phyloP scores from a whole-genome alignment of 1,139 yeast genomes.

The Debaryomyces udenii region DNA sequence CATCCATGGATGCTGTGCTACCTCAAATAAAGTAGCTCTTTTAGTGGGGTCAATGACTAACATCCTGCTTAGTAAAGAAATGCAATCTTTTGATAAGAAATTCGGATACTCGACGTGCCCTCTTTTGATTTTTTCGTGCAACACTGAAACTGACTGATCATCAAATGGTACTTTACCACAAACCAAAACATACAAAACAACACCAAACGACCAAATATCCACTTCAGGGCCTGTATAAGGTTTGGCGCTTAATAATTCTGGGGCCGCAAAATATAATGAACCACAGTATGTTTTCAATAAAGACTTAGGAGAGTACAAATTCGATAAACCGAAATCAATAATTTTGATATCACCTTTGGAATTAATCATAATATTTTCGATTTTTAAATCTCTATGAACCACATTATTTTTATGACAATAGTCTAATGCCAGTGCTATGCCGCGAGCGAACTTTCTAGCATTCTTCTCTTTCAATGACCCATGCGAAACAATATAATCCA shows the following conservation, averaged over 20 bases:
- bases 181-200: conserved; percentile 88
- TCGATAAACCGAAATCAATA: conserved; percentile 94
- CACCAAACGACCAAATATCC: conserved; percentile 98
- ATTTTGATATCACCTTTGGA: conserved; percentile 93
- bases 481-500: conserved; percentile 95
- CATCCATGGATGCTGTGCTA: conserved; percentile 94
- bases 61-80: conserved; percentile 85
- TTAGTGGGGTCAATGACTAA: conserved; percentile 83
- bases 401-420: conserved; percentile 93
- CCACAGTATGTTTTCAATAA: conserved; percentile 95
- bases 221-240: conserved; percentile 97
- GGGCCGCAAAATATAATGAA: conserved; percentile 96
- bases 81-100: conserved; percentile 78
- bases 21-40: conserved; percentile 80
- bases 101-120: conserved; percentile 93
- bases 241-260: conserved; percentile 88
- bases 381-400: conserved; percentile 94
- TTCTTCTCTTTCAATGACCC: conserved; percentile 92
- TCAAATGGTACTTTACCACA: conserved; percentile 99
- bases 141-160: conserved; percentile 88
- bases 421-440: conserved; percentile 93
- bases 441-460: conserved; percentile 93
- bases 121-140: conserved; percentile 91
- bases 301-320: conserved; percentile 72
- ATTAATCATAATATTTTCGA: conserved; percentile 94